Evolutionary conservation across 768 basidiomycete species (phyloP), one percentile per base, ranked within the genome.

Genomic region (Mycena chlorophos): DNA sequence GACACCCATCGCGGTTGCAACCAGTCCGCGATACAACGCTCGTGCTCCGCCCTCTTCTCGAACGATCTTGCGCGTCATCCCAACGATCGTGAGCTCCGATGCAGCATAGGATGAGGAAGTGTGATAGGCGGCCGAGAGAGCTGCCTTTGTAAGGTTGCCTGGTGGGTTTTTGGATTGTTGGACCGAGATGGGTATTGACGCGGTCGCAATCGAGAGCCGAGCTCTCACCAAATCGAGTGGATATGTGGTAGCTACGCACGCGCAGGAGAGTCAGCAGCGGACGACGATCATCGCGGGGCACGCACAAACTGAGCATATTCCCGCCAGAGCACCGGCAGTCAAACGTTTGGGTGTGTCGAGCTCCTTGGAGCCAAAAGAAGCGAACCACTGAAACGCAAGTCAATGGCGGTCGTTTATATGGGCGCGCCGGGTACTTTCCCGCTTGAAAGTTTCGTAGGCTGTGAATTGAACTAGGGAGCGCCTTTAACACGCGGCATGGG

Each of bases 141-240:
- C 60, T 61, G 61, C 66, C 65, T 61, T 73, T 73, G 56, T 66
- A 63, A 52, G 69, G 52, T 42, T 62, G 26, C n/a, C 31, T 17
- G 65, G 26, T n/a, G 63, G 38, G 2, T 55, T 39, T 52, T 65
- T 49, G 17, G 60, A n/a, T 19, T 62, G 8, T 27, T 43, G 28
- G 29, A 60, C 55, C 28, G 72, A 71, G 37, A 77, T 52, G 49
- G 78, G 71, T 68, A 90, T 78, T 46, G 88, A 89, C n/a, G 93
- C 89, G 4, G 93, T 94, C 19, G 92, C 93, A 66, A 98, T 96
- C 19, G 92, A 95, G 55, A 99, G 75, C 30, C 96, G 83, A 23
- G 93, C 90, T 40, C 96, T 84, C 27, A 98, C 90, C 47, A 99
- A 86, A 69, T 99, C 96, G 60, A 98, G 75, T 8, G 96, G 96